phyloP scores from a whole-genome alignment of 306 rosid species.

The Begonia fuchsioides region DNA sequence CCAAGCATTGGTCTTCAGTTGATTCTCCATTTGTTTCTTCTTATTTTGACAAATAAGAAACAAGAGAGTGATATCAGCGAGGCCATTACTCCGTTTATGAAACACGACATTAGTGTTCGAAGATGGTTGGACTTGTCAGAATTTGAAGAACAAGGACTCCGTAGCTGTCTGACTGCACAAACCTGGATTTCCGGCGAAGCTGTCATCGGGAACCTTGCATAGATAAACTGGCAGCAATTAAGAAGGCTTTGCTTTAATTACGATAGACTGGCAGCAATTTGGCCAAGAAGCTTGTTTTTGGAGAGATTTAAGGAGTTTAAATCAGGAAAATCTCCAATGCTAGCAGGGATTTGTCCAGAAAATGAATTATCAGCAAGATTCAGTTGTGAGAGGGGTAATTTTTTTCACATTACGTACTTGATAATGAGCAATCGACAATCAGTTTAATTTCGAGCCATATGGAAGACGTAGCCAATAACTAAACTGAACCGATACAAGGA shows the following conservation, averaged over 20 bases:
- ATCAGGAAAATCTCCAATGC: constrained; percentile 46
- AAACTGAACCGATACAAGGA: too few species aligned
- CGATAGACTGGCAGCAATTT: constrained; percentile 50
- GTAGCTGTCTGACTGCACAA: constrained; percentile 43
- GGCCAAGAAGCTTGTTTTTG: constrained; percentile 46
- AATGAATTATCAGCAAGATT: constrained; percentile 45
- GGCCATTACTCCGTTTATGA: constrained; percentile 29
- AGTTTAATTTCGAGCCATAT: too few species aligned
- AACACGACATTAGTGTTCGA: constrained; percentile 25
- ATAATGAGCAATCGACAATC: too few species aligned
- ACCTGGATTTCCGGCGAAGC: constrained; percentile 64
- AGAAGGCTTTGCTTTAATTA: constrained; percentile 52
- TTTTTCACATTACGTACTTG: too few species aligned
- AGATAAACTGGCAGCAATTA: constrained; percentile 48
- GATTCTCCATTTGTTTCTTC: constrained; percentile 19
- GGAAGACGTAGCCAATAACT: too few species aligned
- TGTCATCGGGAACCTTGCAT: constrained; percentile 39
- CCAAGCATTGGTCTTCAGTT: constrained; percentile 45
- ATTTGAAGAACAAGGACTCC: constrained; percentile 31
- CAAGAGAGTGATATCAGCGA: constrained; percentile 22
- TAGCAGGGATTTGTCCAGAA: constrained; percentile 42
- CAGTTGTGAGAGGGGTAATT: constrained; percentile 37
- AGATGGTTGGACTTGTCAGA: constrained; percentile 12
- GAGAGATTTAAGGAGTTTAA: constrained; percentile 72
- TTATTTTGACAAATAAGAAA: constrained; percentile 30